Percentiles rank a stretch among this genome's conserved stretches.
Evolutionary conservation across 768 basidiomycete genomes (phyloP).

Genomic region (Lentinula edodes): DNA sequence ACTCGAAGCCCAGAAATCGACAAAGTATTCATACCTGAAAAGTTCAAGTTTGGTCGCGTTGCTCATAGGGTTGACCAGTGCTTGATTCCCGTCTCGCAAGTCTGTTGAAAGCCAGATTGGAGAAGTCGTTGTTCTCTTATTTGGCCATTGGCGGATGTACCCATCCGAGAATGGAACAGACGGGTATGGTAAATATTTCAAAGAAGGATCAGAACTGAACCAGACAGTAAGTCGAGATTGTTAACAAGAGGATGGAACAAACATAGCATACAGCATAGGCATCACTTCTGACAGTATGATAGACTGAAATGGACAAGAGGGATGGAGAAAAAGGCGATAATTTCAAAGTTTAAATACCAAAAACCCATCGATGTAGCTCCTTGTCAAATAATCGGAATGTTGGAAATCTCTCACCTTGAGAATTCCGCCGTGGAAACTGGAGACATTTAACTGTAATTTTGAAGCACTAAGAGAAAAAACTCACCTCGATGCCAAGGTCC

Average conservation of each 20-base stretch:
- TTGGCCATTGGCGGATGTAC: conserved; percentile 67
- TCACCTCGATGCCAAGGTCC: neutral
- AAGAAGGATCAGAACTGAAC: conserved; percentile 55
- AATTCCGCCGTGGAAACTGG: neutral
- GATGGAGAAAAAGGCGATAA: neutral
- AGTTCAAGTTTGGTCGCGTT: conserved; percentile 52
- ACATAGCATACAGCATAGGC: conserved; percentile 40
- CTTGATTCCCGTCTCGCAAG: conserved; percentile 81
- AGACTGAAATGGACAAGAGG: neutral
- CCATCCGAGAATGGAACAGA: conserved; percentile 44
- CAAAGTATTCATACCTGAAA: conserved; percentile 29
- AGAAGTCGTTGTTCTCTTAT: conserved; percentile 49
- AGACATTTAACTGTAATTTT: neutral
- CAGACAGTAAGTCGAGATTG: neutral
- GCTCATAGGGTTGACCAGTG: conserved; percentile 80
- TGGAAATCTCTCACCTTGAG: neutral
- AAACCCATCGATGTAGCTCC: neutral
- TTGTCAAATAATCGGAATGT: neutral
- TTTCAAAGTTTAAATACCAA: conserved; percentile 6
- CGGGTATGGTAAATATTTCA: conserved; percentile 68
- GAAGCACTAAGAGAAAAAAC: neutral
- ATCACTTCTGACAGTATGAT: conserved; percentile 17
- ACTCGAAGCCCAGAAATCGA: conserved; percentile 31
- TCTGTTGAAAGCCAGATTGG: conserved; percentile 84
- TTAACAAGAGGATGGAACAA: neutral